Percentiles rank a stretch among this genome's conserved stretches.
Evolutionary conservation across 2,329 filamentous ascomycete genomes (phyloP).

Genomic region (Colletotrichum sp.): DNA sequence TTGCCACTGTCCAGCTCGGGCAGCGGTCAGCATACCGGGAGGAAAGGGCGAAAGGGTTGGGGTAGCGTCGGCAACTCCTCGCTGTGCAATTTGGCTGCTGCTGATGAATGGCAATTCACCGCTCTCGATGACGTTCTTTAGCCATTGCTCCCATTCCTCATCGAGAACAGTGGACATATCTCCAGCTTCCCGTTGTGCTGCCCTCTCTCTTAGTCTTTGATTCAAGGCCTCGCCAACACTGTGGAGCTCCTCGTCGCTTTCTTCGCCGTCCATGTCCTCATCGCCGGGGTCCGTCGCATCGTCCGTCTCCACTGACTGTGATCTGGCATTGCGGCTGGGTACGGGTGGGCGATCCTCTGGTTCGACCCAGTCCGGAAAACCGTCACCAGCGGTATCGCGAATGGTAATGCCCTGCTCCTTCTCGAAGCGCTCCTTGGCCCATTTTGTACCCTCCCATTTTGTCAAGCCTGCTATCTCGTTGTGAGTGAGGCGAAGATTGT

Average conservation of each 20-base stretch:
- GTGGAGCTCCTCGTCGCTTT: slow-evolving; percentile 57
- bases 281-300: slow-evolving; percentile 23
- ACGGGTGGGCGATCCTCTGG: slow-evolving; percentile 30
- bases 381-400: slow-evolving; percentile 72
- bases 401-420: slow-evolving; percentile 74
- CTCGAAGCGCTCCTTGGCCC: slow-evolving; percentile 83
- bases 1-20: slow-evolving; percentile 61
- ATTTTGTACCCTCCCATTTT: slow-evolving; percentile 83
- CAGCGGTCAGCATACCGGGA: slow-evolving; percentile 56
- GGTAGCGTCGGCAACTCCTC: slow-evolving; percentile 36
- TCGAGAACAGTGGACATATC: slow-evolving; percentile 64
- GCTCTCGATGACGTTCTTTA: slow-evolving; percentile 71
- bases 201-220: slow-evolving; percentile 67
- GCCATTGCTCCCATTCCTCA: slow-evolving; percentile 76
- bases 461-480: slow-evolving; percentile 74
- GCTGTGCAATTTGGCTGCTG: slow-evolving; percentile 41
- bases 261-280: slow-evolving; percentile 50
- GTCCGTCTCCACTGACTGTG: slow-evolving; percentile 11
- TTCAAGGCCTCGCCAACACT: slow-evolving; percentile 68
- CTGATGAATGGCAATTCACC: slow-evolving; percentile 57
- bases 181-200: slow-evolving; percentile 65
- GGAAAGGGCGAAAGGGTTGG: slow-evolving; percentile 47
- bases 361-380: slow-evolving; percentile 66
- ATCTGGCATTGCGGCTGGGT: slow-evolving; percentile 1
- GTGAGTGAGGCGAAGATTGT: slow-evolving; percentile 69